Percentiles rank a stretch among this genome's conserved stretches.
Conservation (phyloP, 1,139 yeast genomes). For the Casaregolazyma lundiana region DNA sequence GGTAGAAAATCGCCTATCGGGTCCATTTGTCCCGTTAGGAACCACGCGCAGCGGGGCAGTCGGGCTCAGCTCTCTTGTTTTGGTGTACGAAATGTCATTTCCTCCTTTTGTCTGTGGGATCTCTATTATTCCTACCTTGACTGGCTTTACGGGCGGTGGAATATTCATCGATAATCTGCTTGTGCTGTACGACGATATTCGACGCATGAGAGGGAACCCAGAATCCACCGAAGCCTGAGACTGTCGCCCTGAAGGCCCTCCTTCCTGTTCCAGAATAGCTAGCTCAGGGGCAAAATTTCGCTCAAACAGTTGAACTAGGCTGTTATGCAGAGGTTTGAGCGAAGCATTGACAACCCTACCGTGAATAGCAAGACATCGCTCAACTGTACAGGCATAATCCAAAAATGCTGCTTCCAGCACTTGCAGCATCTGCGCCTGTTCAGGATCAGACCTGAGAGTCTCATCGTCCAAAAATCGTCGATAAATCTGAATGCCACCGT, state of each 20-base stretch:
- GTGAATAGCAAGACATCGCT: slow-evolving; percentile 65
- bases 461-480: slow-evolving; percentile 57
- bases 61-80: no score
- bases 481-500: slow-evolving; percentile 87
- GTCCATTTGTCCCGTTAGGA: background rate
- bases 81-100: no score
- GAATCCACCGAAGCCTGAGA: slow-evolving; percentile 1
- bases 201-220: slow-evolving; percentile 6
- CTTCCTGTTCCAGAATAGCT: slow-evolving; percentile 20
- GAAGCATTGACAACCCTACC: slow-evolving; percentile 57
- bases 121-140: background rate
- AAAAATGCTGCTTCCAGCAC: slow-evolving; percentile 60
- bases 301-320: slow-evolving; percentile 58
- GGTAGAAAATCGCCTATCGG: background rate
- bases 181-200: slow-evolving; percentile 1
- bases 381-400: slow-evolving; percentile 62
- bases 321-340: slow-evolving; percentile 60
- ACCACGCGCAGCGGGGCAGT: no score
- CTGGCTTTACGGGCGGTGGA: background rate
- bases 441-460: slow-evolving; percentile 36
- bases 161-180: background rate
- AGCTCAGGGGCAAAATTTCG: slow-evolving; percentile 71
- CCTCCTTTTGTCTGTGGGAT: background rate
- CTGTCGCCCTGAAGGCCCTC: background rate
- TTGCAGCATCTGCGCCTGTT: slow-evolving; percentile 38